These are phyloP conservation scores for Arabidopsis suecica DNA, from an alignment of 345 rosid genomes.

Conservation along the genomic window DNA sequence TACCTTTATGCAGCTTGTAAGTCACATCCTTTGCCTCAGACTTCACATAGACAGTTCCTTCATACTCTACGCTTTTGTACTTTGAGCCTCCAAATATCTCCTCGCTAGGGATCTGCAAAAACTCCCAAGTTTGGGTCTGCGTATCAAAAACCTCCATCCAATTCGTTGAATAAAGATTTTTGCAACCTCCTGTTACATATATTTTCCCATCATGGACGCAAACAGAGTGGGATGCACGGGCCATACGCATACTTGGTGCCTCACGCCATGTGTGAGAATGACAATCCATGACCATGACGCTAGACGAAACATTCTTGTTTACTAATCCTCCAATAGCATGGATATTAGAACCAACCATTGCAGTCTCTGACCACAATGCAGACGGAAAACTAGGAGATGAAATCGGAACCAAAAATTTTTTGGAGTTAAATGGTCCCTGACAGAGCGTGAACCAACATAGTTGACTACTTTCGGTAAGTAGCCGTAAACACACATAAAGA, in stretches of 20 bases:
- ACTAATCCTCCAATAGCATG: conserved; percentile 65
- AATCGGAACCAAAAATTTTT: background rate
- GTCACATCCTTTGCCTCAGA: background rate
- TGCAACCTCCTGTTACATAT: conserved; percentile 74
- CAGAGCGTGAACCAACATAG: conserved; percentile 3
- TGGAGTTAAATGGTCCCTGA: background rate
- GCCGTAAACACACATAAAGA: background rate
- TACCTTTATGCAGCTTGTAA: conserved; percentile 11
- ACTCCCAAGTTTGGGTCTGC: conserved; percentile 43
- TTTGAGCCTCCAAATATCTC: conserved; percentile 3
- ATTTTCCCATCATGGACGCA: conserved; percentile 56
- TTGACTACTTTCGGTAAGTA: background rate
- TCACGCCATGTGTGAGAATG: conserved; percentile 57
- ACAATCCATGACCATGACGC: conserved; percentile 67
- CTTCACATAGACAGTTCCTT: background rate
- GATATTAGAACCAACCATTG: conserved; percentile 51
- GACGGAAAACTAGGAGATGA: conserved; percentile 36
- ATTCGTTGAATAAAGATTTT: conserved; percentile 50
- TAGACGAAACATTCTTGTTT: conserved; percentile 53
- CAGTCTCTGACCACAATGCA: conserved; percentile 50
- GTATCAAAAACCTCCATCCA: conserved; percentile 78
- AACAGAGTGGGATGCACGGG: conserved; percentile 55
- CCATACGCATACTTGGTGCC: conserved; percentile 56
- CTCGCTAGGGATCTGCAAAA: background rate
- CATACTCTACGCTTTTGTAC: background rate